Evolutionary conservation across 768 basidiomycete genomes (phyloP).

Genomic region (Trametes coccinea): DNA sequence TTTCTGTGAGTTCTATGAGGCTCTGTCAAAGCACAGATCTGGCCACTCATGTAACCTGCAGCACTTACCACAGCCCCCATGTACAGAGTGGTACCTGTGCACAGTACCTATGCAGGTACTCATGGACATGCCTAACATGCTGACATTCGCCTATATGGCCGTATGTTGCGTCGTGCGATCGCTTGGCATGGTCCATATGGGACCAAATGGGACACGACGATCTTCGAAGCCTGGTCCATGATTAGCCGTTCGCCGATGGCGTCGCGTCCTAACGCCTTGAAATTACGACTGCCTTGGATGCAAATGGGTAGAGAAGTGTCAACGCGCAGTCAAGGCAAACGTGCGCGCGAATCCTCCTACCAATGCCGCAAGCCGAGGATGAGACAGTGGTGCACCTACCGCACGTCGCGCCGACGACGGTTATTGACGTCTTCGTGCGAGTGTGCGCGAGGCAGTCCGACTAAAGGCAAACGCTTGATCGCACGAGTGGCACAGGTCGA

Average conservation of each 20-base stretch:
- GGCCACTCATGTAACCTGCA: too few relatives aligned
- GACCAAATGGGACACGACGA: conserved; percentile 1
- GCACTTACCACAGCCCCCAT: too few relatives aligned
- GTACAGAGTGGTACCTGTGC: too few relatives aligned
- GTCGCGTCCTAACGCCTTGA: background rate
- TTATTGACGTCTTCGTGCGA: conserved; percentile 2
- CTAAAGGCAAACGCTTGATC: conserved; percentile 16
- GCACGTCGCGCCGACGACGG: background rate
- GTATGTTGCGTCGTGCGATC: background rate
- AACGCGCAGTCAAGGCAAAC: background rate
- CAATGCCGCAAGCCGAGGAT: too few relatives aligned
- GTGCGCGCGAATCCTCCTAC: background rate
- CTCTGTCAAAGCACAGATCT: too few relatives aligned
- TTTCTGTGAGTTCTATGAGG: too few relatives aligned
- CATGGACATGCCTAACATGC: too few relatives aligned
- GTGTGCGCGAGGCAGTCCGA: background rate
- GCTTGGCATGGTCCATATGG: background rate
- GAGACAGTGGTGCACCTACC: too few relatives aligned
- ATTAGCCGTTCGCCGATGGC: background rate
- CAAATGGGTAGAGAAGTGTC: too few relatives aligned
- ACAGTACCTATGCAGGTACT: too few relatives aligned
- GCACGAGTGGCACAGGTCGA: background rate
- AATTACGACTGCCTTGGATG: too few relatives aligned
- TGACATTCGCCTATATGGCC: too few relatives aligned
- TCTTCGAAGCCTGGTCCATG: background rate